Conservation (phyloP, 306 rosid genomes). For the Macrotyloma uniflorum region DNA sequence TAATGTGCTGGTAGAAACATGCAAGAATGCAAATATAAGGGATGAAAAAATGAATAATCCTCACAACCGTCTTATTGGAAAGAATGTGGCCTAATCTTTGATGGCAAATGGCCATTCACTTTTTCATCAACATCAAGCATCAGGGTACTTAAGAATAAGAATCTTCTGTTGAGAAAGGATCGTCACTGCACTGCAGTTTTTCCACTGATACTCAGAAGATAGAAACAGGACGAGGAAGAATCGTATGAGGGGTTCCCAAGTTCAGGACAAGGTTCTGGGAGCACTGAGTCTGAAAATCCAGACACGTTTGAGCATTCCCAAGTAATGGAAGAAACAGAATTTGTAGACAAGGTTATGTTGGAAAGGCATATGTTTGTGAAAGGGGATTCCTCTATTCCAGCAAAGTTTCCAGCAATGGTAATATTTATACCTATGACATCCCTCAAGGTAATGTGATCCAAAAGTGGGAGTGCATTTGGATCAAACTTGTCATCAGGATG, state of each 20-base stretch:
- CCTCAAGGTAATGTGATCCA: slow-evolving; percentile 67
- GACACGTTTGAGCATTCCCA: slow-evolving; percentile 89
- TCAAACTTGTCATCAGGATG: slow-evolving; percentile 92
- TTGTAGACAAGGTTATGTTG: slow-evolving; percentile 70
- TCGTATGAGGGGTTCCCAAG: slow-evolving; percentile 48
- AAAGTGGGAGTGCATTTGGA: slow-evolving; percentile 79
- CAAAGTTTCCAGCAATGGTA: slow-evolving; percentile 69
- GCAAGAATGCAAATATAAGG: slow-evolving; percentile 66
- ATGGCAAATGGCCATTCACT: slow-evolving; percentile 46
- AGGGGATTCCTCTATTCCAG: slow-evolving; percentile 85
- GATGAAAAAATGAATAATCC: slow-evolving; percentile 57
- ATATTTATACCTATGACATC: slow-evolving; percentile 72
- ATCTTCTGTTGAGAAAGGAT: slow-evolving; percentile 43
- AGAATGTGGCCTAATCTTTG: slow-evolving; percentile 64
- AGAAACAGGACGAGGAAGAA: slow-evolving; percentile 64
- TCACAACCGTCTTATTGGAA: slow-evolving; percentile 67
- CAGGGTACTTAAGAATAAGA: slow-evolving; percentile 36
- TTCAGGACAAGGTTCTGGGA: slow-evolving; percentile 80
- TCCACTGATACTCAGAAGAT: slow-evolving; percentile 46
- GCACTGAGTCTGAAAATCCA: slow-evolving; percentile 76
- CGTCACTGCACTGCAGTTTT: slow-evolving; percentile 58
- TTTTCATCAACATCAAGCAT: slow-evolving; percentile 40
- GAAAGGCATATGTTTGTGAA: slow-evolving; percentile 81
- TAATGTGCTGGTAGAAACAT: slow-evolving; percentile 69
- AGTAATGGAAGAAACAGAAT: slow-evolving; percentile 50